Evolutionary conservation across 257 asterid species (phyloP), one percentile per base, ranked within the genome.

Genomic region (Nicotiana obtusifolia): DNA sequence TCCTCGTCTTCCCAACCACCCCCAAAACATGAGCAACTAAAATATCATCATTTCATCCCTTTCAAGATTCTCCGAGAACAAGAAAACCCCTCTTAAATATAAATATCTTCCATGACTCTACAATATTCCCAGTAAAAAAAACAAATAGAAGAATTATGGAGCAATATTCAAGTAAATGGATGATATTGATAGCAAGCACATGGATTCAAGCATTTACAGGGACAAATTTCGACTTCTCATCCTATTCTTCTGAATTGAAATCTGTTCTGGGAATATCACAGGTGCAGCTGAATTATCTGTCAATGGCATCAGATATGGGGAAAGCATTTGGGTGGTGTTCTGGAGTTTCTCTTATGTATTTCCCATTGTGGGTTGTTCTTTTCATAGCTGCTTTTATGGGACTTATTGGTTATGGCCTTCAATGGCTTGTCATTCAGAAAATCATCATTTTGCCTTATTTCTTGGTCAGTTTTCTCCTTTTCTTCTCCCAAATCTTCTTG

Each of bases 171-270:
- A 85, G 89, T 54, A 92, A 90, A 88, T 92, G 95, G 97, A 77
- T 87, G 89, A 66, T 88, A 22, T 80, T 92, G 83, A 88, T 86
- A 57, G 92, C 91, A 1, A 84, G 86, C 16, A 89, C 81, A 41
- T 91, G 95, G 97, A 89, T 90, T 73, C 97, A 93, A 54, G 94
- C 95, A 22, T 90, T 92, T 62, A 88, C 93, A 11, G 94, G 97
- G 14, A 93, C 95, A 13, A 91, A 90, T 82, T 83, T 90, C 22
- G 88, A 88, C 80, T 93, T 93, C 44, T 87, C 95, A 1, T 86
- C 91, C 0, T 91, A 91, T 78, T 93, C 95, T 0, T 83, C 90
- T 30, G 86, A 83, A 31, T 78, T 91, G 87, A 92, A 92, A 80
- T 83, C 86, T 1, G 88, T 82, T 22, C 47, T 89, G 8, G 86